Conservation (phyloP, 371 early-diverging fungal genomes). For the Synchytrium microbalum region DNA sequence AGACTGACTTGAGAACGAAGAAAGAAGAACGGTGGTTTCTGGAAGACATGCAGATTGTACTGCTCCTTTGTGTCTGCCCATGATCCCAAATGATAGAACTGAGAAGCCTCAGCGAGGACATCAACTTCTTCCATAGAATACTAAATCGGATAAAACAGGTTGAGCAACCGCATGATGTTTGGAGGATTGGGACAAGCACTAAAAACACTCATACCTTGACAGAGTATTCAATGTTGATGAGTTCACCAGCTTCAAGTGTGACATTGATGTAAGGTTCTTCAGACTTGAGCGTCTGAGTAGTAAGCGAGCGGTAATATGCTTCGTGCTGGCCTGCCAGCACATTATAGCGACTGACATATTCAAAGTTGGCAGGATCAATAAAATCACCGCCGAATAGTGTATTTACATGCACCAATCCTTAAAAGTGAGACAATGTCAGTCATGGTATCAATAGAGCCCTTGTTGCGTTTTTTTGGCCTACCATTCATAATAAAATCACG, state of each 20-base stretch:
- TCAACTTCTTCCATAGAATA: slow-evolving; percentile 55
- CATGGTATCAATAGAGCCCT: no score
- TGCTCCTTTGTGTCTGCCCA: slow-evolving; percentile 56
- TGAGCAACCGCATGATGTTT: no score
- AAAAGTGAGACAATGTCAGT: slow-evolving; percentile 66
- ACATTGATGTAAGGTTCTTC: slow-evolving; percentile 27
- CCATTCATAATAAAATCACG: slow-evolving; percentile 80
- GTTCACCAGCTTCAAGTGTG: slow-evolving; percentile 56
- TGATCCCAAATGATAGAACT: slow-evolving; percentile 43
- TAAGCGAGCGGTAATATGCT: slow-evolving; percentile 59
- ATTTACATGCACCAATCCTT: slow-evolving; percentile 49
- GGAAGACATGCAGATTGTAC: slow-evolving; percentile 66
- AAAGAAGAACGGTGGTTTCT: slow-evolving; percentile 61
- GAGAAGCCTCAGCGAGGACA: slow-evolving; percentile 43
- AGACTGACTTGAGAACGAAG: not conserved
- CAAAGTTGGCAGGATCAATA: slow-evolving; percentile 54
- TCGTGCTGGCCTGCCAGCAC: slow-evolving; percentile 67
- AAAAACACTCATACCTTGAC: no score
- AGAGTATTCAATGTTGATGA: slow-evolving; percentile 82
- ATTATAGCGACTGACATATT: slow-evolving; percentile 67
- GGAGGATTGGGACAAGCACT: no score
- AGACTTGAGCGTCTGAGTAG: slow-evolving; percentile 39
- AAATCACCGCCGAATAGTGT: no score
- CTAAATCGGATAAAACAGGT: no score
- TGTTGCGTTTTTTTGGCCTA: no score